Base-by-base conservation (phyloP, 2,329 filamentous ascomycete species). In the Xylaria sp. region DNA sequence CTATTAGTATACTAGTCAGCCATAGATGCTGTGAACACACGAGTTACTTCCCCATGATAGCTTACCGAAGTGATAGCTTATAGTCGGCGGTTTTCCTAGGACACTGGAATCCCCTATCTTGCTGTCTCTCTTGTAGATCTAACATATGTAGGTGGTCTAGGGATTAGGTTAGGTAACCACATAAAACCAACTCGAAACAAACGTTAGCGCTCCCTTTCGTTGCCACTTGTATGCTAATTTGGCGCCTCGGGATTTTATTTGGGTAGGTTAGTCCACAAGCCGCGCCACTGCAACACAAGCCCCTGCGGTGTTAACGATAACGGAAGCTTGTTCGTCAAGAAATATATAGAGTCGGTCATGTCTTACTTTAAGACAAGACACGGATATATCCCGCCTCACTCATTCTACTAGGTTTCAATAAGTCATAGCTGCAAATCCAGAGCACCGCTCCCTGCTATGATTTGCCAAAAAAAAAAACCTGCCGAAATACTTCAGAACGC, bases 181-280 rank as follows among this genome's bases (percentile, higher is more conserved):
- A 47, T 25, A 2, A 9, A 47, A 10, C 10, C 20, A 45, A 22
- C 15, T 36, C 7, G 17, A 4, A 54, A 10, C n/a, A 36, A 36
- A 15, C 38, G 50, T 54, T 54, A 54, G 50, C 20, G 31, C 50
- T 38, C 38, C n/a, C n/a, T 38, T n/a, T 2, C 22, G 50, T n/a
- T 36, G 49, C 27, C 27, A 31, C 47, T 33, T n/a, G 27, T 11
- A 31, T 29, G 17, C 47, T 33, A 33, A 3, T 54, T 38, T 11
- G 20, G 31, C n/a, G 33, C n/a, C 20, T 7, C n/a, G 3, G n/a
- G 33, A 25, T 15, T 22, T 3, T n/a, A n/a, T n/a, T n/a, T n/a
- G n/a, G n/a, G n/a, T n/a, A n/a, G n/a, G n/a, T n/a, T 13, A 20
- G 22, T 11, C n/a, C 50, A 33, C 50, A 36, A 20, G n/a, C 25